A percentile compares a stretch with the other conserved stretches of the same genome.
These are phyloP conservation scores for Gossypium aridum DNA, from an alignment of 441 rosid genomes.

Conservation along the genomic window DNA sequence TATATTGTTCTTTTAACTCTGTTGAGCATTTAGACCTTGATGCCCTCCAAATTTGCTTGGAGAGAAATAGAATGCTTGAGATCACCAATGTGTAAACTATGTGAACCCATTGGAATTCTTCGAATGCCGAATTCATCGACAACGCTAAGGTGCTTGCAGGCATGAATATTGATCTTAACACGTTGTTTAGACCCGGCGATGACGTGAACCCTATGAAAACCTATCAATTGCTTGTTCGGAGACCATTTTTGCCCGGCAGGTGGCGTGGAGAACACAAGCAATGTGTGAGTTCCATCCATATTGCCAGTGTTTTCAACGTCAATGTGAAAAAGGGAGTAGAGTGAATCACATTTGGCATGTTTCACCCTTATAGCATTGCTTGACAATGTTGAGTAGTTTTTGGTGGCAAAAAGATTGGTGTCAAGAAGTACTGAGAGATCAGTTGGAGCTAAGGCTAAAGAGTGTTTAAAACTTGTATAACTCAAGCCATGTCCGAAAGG, in stretches of 20 bases:
- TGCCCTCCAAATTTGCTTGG: slow-evolving; percentile 34
- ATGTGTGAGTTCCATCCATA: slow-evolving; percentile 64
- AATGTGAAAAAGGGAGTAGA: slow-evolving; percentile 35
- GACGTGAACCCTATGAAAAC: slow-evolving; percentile 63
- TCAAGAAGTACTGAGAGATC: slow-evolving; percentile 30
- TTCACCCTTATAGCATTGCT: slow-evolving; percentile 34
- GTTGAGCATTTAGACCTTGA: slow-evolving; percentile 14
- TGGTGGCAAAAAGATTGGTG: slow-evolving; percentile 19
- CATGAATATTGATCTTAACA: slow-evolving; percentile 45
- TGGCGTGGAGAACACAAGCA: slow-evolving; percentile 58
- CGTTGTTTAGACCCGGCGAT: slow-evolving; percentile 40
- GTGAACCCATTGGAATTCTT: slow-evolving; percentile 81
- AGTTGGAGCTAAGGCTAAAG: slow-evolving; percentile 37
- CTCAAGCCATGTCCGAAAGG: slow-evolving; percentile 78
- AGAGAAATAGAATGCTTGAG: slow-evolving; percentile 70
- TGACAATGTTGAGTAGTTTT: slow-evolving; percentile 25
- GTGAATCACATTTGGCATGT: slow-evolving; percentile 49
- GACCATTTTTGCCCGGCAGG: slow-evolving; percentile 46
- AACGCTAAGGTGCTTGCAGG: slow-evolving; percentile 68
- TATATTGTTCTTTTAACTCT: not conserved
- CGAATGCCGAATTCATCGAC: slow-evolving; percentile 67
- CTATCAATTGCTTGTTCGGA: slow-evolving; percentile 48
- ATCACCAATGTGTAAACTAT: slow-evolving; percentile 65
- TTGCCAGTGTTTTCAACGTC: slow-evolving; percentile 60
- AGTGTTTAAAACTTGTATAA: slow-evolving; percentile 47